A percentile compares a stretch with the other conserved stretches of the same genome.
These are phyloP conservation scores for Glonium stellatum DNA, from an alignment of 495 filamentous ascomycete genomes.

Conservation along the genomic window DNA sequence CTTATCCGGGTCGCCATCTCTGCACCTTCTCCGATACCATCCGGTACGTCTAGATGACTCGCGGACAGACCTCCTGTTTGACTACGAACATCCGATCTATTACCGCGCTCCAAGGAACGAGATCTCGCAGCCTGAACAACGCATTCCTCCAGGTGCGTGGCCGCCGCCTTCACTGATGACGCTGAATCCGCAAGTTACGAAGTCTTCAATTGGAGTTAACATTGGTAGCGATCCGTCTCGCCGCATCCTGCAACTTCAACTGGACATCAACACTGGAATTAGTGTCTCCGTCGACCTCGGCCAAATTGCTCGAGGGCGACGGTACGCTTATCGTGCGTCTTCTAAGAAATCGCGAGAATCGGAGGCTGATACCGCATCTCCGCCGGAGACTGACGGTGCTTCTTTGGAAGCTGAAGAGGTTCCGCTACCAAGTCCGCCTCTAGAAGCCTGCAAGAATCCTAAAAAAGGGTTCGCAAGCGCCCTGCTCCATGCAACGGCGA, in stretches of 20 bases:
- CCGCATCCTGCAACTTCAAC: slow-evolving; percentile 19
- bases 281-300: slow-evolving; percentile 30
- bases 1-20: slow-evolving; percentile 17
- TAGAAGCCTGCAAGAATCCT: background rate
- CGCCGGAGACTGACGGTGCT: background rate
- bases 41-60: slow-evolving; percentile 22
- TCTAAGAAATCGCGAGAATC: background rate
- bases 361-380: background rate
- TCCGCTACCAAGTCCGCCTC: background rate
- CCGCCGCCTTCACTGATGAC: background rate
- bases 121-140: slow-evolving; percentile 14
- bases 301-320: slow-evolving; percentile 33
- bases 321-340: slow-evolving; percentile 29
- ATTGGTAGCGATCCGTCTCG: background rate
- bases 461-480: slow-evolving; percentile 1
- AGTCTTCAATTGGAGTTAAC: background rate
- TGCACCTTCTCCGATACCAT: slow-evolving; percentile 32
- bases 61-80: slow-evolving; percentile 25
- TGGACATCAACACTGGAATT: slow-evolving; percentile 20
- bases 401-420: background rate
- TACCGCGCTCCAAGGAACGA: slow-evolving; percentile 29
- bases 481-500: background rate
- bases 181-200: background rate
- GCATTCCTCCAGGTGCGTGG: background rate
- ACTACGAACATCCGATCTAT: slow-evolving; percentile 31